These are phyloP conservation scores for Aspergillus conjunctus DNA, from an alignment of 495 filamentous ascomycete species.

Conservation along the genomic window DNA sequence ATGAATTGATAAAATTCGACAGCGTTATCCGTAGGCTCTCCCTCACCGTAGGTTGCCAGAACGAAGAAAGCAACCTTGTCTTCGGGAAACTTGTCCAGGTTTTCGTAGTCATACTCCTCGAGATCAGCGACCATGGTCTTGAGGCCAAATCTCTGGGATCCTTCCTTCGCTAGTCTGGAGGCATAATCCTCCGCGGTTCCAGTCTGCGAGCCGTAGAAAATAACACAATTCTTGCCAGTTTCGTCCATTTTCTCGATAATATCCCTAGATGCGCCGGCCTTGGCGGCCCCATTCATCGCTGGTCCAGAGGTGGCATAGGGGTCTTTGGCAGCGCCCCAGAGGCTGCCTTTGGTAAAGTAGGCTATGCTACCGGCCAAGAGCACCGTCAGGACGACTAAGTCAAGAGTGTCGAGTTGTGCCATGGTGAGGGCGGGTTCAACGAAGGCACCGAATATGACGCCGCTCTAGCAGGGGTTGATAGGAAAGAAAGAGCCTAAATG, in stretches of 20 bases:
- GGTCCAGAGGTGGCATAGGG: constrained; percentile 76
- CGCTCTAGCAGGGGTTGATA: constrained; percentile 5
- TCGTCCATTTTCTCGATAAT: constrained; percentile 96
- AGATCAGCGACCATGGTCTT: constrained; percentile 99
- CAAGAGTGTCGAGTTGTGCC: constrained; percentile 95
- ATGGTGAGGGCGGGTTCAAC: constrained; percentile 50
- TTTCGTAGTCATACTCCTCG: constrained; percentile 97
- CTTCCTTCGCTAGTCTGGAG: constrained; percentile 95
- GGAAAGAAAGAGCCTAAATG: constrained; percentile 3
- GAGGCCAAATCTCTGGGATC: constrained; percentile 90
- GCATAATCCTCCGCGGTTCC: constrained; percentile 99
- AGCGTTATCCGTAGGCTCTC: constrained; percentile 97
- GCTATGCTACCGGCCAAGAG: constrained; percentile 85
- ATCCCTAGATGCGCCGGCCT: constrained; percentile 86
- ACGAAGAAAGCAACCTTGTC: constrained; percentile 96
- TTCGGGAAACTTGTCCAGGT: constrained; percentile 82
- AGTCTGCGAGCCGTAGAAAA: constrained; percentile 98
- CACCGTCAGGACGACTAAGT: constrained; percentile 83
- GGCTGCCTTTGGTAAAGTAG: constrained; percentile 95
- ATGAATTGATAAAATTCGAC: constrained; percentile 99
- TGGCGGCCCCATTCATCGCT: constrained; percentile 65
- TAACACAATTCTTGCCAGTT: constrained; percentile 92
- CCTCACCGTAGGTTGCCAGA: constrained; percentile 96
- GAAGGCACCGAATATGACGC: constrained; percentile 5
- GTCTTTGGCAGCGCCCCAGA: constrained; percentile 83